Evolutionary conservation across 2,329 filamentous ascomycete species (phyloP), one percentile per base, ranked within the genome.

Genomic region (Aspergillus costaricaensis): DNA sequence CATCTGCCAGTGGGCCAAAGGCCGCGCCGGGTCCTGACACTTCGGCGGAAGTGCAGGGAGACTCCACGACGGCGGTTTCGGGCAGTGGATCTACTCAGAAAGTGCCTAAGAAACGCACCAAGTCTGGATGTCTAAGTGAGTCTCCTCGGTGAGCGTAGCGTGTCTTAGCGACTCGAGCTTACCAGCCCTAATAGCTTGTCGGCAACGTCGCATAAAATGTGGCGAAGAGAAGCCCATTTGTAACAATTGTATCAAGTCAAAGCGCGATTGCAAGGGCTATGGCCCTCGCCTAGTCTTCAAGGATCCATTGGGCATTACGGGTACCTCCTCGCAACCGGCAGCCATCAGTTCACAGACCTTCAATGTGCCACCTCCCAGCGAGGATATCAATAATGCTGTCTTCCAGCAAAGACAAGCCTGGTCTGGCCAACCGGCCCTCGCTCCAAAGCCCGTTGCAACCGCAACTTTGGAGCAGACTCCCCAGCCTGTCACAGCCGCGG

Each of bases 131-230:
- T 74, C 79, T 96, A 62, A 97, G 90, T 92, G 83, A 76, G 89
- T 64, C 23, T 27, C 30, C 10, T 49, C 36, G 9, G 17, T 53
- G n/a, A 12, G 82, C 53, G 50, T 49, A 12, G 82, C 53, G 50
- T 49, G 19, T 50, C 14, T n/a, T 15, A n/a, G 17, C 17, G 12
- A 7, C 32, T 49, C 52, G 41, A 25, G 59, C 61, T 66, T 55
- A 62, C 68, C n/a, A 27, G 36, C 12, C 59, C 32, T 36, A 52
- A 58, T 65, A 93, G 91, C 95, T 60, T 99, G 95, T 78, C 90
- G 95, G 65, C 94, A 91, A 78, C 89, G 95, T 56, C 90, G 95
- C 64, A 98, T 99, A 77, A 99, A 98, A 78, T 99, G 95, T 76
- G 95, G 95, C 63, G 95, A 98, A 75, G 91, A 92, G 70, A 80